phyloP scores from a whole-genome alignment of 2,329 filamentous ascomycete species.

The Microcyclospora tardicrescens region DNA sequence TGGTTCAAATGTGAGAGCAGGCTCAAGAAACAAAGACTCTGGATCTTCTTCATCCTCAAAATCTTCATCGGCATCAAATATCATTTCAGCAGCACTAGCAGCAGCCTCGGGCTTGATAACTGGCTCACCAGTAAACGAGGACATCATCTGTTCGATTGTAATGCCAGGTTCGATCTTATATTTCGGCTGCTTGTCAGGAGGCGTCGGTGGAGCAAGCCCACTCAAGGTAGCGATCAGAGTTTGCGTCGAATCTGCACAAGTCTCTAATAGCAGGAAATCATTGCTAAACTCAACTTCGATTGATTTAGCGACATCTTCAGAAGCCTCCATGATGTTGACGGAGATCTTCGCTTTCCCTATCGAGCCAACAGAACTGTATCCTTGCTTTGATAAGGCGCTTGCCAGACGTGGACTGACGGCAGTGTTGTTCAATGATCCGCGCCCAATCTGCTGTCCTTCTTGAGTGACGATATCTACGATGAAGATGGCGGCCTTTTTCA shows the following conservation, averaged over 20 bases:
- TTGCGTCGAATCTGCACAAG: slow-evolving; percentile 92
- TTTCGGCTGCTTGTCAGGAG: slow-evolving; percentile 69
- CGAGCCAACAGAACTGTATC: slow-evolving; percentile 76
- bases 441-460: slow-evolving; percentile 23
- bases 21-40: slow-evolving; percentile 19
- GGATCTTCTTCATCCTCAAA: slow-evolving; percentile 19
- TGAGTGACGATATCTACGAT: slow-evolving; percentile 59
- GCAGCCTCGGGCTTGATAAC: slow-evolving; percentile 52
- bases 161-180: slow-evolving; percentile 71
- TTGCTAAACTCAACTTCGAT: slow-evolving; percentile 73
- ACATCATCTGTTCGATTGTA: slow-evolving; percentile 74
- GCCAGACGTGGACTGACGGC: slow-evolving; percentile 21
- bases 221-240: slow-evolving; percentile 71
- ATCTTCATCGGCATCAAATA: slow-evolving; percentile 23
- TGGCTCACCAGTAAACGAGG: slow-evolving; percentile 79
- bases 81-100: slow-evolving; percentile 34
- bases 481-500: slow-evolving; percentile 72
- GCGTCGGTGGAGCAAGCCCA: slow-evolving; percentile 68
- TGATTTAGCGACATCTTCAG: slow-evolving; percentile 48
- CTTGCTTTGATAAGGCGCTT: slow-evolving; percentile 43
- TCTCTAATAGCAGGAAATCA: slow-evolving; percentile 79
- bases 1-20: slow-evolving; percentile 10
- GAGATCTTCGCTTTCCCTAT: slow-evolving; percentile 67
- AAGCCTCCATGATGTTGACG: slow-evolving; percentile 46
- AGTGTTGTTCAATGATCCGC: slow-evolving; percentile 6